Evolutionary conservation across 768 basidiomycete species (phyloP).

Genomic region (Mycena galopus): DNA sequence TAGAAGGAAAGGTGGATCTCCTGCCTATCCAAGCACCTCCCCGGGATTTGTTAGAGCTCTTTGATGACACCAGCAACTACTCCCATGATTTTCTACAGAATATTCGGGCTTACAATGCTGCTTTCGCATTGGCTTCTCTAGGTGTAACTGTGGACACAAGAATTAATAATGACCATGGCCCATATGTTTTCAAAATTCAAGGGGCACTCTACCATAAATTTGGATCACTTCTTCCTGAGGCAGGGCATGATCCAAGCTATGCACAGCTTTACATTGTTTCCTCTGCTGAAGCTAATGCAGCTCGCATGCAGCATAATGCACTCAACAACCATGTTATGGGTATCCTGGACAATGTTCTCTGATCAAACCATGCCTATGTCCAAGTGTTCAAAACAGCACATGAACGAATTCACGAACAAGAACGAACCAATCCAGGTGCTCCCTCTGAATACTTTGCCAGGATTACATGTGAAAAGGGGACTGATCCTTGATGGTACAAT

Average conservation of each 20-base stretch:
- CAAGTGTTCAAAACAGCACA: background rate
- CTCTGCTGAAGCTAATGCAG: conserved; percentile 12
- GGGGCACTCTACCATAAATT: conserved; percentile 48
- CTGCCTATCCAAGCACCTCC: conserved; percentile 45
- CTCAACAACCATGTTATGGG: conserved; percentile 34
- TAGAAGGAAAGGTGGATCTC: conserved; percentile 47
- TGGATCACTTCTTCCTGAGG: conserved; percentile 43
- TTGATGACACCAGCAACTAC: conserved; percentile 26
- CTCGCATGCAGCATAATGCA: background rate
- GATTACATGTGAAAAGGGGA: conserved; percentile 6
- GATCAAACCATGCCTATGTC: conserved; percentile 8
- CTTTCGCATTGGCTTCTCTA: conserved; percentile 51
- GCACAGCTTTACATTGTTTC: conserved; percentile 44
- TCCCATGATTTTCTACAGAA: conserved; percentile 44
- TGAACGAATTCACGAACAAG: conserved; percentile 32
- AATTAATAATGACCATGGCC: conserved; percentile 37
- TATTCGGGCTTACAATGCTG: conserved; percentile 51
- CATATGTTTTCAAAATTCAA: conserved; percentile 47
- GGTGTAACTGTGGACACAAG: conserved; percentile 41
- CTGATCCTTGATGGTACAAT: conserved; percentile 53
- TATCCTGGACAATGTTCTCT: conserved; percentile 4
- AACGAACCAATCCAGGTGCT: conserved; percentile 35
- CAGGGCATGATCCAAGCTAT: conserved; percentile 39
- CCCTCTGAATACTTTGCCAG: conserved; percentile 7
- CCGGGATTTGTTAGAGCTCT: conserved; percentile 36